Base-by-base conservation (phyloP, 306 rosid species). In the Styphnolobium japonicum region DNA sequence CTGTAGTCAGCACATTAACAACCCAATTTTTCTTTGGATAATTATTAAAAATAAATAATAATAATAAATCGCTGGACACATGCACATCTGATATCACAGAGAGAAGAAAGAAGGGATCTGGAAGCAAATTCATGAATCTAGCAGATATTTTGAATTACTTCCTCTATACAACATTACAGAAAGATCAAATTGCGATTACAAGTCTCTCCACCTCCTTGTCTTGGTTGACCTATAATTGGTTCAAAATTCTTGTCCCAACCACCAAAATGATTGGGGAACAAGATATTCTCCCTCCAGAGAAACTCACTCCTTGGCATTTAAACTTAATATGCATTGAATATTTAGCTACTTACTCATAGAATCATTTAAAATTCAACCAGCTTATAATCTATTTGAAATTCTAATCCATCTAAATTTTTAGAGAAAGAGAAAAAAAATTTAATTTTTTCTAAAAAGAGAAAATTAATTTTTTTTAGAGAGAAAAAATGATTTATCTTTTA, bases 171-270 rank as follows among this genome's bases (percentile, higher is more conserved):
- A 76, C 53, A 49, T 73, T 2, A 40, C 49, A 46, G 45, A 53
- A 82, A 39, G 7, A 40, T 15, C 51, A 51, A 75, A 43, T 31
- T 0, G 57, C 16, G 27, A 27, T 36, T 45, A 62, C 12, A 60
- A 52, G 61, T 65, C 16, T 18, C 75, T 45, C 22, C 39, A 22
- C 55, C 45, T 56, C 76, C 62, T 29, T n/a, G 27, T 6, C 42
- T 67, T 69, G 8, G 40, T 53, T 75, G 40, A 45, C 62, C 25
- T 39, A 64, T 16, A 78, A 60, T 63, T 69, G 77, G 62, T 70
- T 36, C 52, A 58, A 79, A 82, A 76, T 14, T 75, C 33, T 56
- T 12, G 67, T 29, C 55, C 86, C 63, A 81, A 51, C 69, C 69
- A 52, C 84, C 82, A 49, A 71, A 51, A 22, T 29, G n/a, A n/a